Evolutionary conservation across 163 green algal genomes (phyloP), one percentile per base, ranked within the genome.

Genomic region (Trebouxiophyceae sp.): DNA sequence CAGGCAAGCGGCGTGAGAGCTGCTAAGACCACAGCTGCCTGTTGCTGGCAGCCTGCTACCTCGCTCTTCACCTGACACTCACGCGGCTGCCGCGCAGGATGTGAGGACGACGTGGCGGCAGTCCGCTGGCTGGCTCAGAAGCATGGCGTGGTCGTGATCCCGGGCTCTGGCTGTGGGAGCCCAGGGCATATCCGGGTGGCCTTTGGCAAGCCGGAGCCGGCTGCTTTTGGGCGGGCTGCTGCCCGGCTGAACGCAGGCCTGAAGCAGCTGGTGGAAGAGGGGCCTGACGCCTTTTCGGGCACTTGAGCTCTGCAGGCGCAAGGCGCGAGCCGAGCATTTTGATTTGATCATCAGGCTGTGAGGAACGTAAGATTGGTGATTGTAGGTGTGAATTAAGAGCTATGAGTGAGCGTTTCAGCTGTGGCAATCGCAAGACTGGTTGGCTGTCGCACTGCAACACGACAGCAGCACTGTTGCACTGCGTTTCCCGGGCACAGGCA

Each of bases 101-200:
- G 54, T 24, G 4, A 45, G 23, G 63, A 69, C 24, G 63, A 69
- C 26, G 24, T 32, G 23, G 54, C 32, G 34, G 54, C 63, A 22
- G 32, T 57, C 4, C 8, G 8, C n/a, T 69, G 63, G 63, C 33
- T 63, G 54, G 63, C 58, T 1, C 54, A 61, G 33, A 29, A 30
- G 2, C 63, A 63, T 54, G 55, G 55, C 24, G 63, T 69, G 54
- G 34, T 23, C 19, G 63, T 69, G 26, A 62, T 69, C 26, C 63
- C 63, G 7, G 63, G 63, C n/a, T 47, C 33, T 2, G 63, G 32
- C 24, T 69, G 63, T 24, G 63, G 63, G 54, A 29, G 4, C 3
- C 54, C 54, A 29, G 63, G 63, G 33, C 33, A 69, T 20, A 47
- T 69, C 32, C n/a, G 63, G 4, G 54, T 69, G 6, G 63, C 63